Evolutionary conservation across 2,329 filamentous ascomycete species (phyloP), one percentile per base, ranked within the genome.

Genomic region (Pseudogymnoascus sp.): DNA sequence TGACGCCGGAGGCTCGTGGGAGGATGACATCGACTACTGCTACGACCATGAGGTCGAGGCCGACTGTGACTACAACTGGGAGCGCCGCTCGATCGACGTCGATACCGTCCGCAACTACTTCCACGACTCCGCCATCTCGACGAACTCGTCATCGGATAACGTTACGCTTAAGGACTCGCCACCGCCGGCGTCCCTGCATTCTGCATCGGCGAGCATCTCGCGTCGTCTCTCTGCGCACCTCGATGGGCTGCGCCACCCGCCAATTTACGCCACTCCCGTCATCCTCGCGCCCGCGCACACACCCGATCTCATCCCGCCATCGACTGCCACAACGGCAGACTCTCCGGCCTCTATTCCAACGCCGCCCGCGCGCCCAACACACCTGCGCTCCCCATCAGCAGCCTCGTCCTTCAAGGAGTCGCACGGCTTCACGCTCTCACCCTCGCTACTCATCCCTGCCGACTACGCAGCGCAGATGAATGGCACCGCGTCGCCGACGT

Each of bases 21-120:
- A 89, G 68, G 84, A 87, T 61, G 84, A 84, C 65, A 88, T 89
- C 65, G 86, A 89, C 69, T 89, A 87, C 72, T 87, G 83, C 69
- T 89, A 89, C 69, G 85, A 88, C 66, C 83, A 89, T 67, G 85
- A 85, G 66, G 84, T 81, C 11, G 86, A 88, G 71, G 85, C 84
- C 6, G 78, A 87, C 71, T 88, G 83, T 69, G 81, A 88, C 65
- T 88, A 86, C 67, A 81, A 85, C 49, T 88, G 85, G 85, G 83
- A 85, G 63, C 80, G 81, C 14, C 75, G 79, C 2, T 86, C 83
- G 0, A 68, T 81, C 61, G 83, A 85, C 10, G 66, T 65, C 58
- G 64, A 76, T 41, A 70, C 68, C 23, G 52, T 37, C 31, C 31
- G 55, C 2, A 59, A 59, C 19, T 39, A 59, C 31, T 59, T 59